phyloP scores from a whole-genome alignment of 305 asterid genomes.

The Rubia peregrina region DNA sequence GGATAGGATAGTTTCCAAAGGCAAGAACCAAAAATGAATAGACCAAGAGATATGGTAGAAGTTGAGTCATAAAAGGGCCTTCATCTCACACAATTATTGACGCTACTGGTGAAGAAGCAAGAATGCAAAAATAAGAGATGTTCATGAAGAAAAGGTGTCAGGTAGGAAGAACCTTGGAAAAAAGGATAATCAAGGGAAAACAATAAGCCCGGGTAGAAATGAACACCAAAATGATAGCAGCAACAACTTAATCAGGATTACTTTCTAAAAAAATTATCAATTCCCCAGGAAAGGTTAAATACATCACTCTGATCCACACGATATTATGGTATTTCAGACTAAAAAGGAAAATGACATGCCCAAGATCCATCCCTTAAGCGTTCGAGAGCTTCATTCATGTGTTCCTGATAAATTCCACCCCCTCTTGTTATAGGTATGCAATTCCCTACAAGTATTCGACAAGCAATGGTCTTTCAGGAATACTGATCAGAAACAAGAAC shows the following conservation, averaged over 20 bases:
- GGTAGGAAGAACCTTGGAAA: background rate
- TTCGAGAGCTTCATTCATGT: constrained; percentile 94
- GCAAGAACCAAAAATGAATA: background rate
- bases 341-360: constrained; percentile 37
- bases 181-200: background rate
- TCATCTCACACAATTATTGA: background rate
- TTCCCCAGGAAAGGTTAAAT: background rate
- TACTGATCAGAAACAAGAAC: background rate
- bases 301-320: constrained; percentile 6
- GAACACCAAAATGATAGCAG: background rate
- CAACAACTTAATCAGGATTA: background rate
- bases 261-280: background rate
- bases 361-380: constrained; percentile 78
- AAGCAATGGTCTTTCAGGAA: too few relatives aligned
- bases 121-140: background rate
- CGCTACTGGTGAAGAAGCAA: background rate
- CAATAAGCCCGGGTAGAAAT: background rate
- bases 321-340: background rate
- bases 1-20: background rate
- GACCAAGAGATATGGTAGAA: background rate
- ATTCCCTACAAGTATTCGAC: constrained; percentile 55
- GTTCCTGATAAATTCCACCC: constrained; percentile 95
- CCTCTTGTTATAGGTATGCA: constrained; percentile 97
- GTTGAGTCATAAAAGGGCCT: background rate
- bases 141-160: background rate